Percentiles rank a stretch among this genome's conserved stretches.
phyloP scores from a whole-genome alignment of 331 rosid genomes.

The Pyracantha coccinea region DNA sequence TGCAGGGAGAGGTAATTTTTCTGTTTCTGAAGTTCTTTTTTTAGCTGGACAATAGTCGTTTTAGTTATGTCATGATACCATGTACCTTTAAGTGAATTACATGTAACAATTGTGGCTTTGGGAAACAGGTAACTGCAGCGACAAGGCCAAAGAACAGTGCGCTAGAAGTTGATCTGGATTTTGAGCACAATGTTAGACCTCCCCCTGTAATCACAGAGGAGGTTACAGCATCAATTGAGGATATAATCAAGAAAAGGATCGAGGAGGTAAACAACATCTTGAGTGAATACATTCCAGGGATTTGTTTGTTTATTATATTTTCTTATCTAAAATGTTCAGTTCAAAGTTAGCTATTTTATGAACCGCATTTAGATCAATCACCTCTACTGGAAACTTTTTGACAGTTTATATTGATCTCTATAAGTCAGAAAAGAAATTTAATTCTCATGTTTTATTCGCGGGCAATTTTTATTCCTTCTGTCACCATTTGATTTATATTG shows the following conservation, averaged over 20 bases:
- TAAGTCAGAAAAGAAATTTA: neutral
- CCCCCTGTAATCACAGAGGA: slow-evolving; percentile 90
- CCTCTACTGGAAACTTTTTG: neutral
- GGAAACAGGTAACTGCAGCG: slow-evolving; percentile 66
- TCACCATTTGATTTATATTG: neutral
- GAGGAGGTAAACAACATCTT: slow-evolving; percentile 40
- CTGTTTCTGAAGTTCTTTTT: slow-evolving; percentile 1
- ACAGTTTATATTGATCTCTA: neutral
- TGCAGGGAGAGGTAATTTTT: slow-evolving; percentile 84
- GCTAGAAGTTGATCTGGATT: slow-evolving; percentile 80
- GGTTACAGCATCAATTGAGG: slow-evolving; percentile 73
- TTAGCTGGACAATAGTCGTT: neutral
- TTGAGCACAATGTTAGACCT: slow-evolving; percentile 85
- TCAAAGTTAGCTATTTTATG: neutral
- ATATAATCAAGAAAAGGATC: slow-evolving; percentile 67
- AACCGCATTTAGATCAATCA: neutral
- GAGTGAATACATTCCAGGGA: neutral
- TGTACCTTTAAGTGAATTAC: neutral
- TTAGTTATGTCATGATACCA: neutral
- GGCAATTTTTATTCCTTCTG: neutral
- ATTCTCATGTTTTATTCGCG: neutral
- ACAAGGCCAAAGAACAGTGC: slow-evolving; percentile 88
- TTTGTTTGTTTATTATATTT: neutral
- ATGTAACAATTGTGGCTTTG: slow-evolving; percentile 7
- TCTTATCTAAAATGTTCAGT: neutral